These are phyloP conservation scores for Monilinia laxa DNA, from an alignment of 2,329 filamentous ascomycete species.

Conservation along the genomic window DNA sequence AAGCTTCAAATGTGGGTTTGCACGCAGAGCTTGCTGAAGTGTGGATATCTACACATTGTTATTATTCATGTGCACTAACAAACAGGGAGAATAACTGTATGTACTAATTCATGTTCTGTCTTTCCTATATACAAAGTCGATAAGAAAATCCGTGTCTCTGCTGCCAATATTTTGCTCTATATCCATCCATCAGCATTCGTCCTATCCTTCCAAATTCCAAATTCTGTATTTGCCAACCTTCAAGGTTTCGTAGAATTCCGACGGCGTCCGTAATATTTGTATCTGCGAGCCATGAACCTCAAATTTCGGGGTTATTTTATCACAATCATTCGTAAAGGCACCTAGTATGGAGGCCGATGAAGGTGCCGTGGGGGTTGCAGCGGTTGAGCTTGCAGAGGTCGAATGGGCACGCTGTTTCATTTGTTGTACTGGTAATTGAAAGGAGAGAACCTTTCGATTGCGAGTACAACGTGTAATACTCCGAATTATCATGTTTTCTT, in stretches of 20 bases:
- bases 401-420: conserved; percentile 38
- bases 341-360: conserved; percentile 56
- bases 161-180: conserved; percentile 76
- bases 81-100: conserved; percentile 11
- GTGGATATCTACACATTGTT: conserved; percentile 61
- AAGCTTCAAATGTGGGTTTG: conserved; percentile 73
- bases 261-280: conserved; percentile 72
- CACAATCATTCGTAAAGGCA: conserved; percentile 70
- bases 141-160: conserved; percentile 78
- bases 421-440: conserved; percentile 29
- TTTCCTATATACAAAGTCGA: conserved; percentile 98
- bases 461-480: conserved; percentile 40
- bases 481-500: conserved; percentile 41
- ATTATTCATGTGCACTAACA: conserved; percentile 8
- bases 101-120: conserved; percentile 75
- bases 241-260: conserved; percentile 87
- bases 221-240: conserved; percentile 60
- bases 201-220: conserved; percentile 9
- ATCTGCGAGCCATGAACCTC: conserved; percentile 80
- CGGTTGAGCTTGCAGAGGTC: conserved; percentile 34
- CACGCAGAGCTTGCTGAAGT: conserved; percentile 69
- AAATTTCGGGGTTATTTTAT: conserved; percentile 87
- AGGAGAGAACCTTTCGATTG: conserved; percentile 34
- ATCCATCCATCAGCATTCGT: conserved; percentile 35
- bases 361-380: conserved; percentile 32